Base-by-base conservation (phyloP, 495 filamentous ascomycete genomes). In the Lophiostoma macrostomum region DNA sequence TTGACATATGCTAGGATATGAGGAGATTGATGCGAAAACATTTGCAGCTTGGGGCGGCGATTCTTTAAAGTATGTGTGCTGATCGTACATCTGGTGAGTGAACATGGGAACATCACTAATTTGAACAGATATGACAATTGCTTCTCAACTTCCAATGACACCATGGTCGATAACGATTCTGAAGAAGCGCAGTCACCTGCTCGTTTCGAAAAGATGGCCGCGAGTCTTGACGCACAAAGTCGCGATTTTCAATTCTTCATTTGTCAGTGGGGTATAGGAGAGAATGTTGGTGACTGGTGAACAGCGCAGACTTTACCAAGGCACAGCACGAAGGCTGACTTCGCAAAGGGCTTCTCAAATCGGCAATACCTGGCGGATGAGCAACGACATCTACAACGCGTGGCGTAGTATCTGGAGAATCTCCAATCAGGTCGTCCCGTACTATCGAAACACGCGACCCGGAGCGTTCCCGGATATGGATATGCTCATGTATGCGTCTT, bases 41-140 rank as follows among this genome's bases (percentile, higher is more conserved):
- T 72, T 71, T 22, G 61, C 56, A 8, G 27, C 28, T 5, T 65
- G 63, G 63, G 60, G 60, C 3, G 56, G 45, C 10, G 63, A 63
- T 41, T 18, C 64, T 55, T 7, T 72, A 65, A 60, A 53, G 66
- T 50, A 64, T 58, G 43, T 71, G n/a, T n/a, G n/a, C n/a, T n/a
- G n/a, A n/a, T n/a, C n/a, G n/a, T 70, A 72, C 65, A 20, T 41
- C 64, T 11, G 20, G 56, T 12, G 13, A 14, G 25, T 13, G 19
- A 28, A 48, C 19, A 6, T 32, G 16, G 13, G 28, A 32, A 6
- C 5, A 5, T 23, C 8, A 41, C 19, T 29, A 12, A 39, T 7
- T 47, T 34, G 1, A 19, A 8, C 22, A 18, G 43, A 40, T 52
- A 52, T 20, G 49, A 52, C 23, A 52, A 52, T 24, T 54, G 40